phyloP scores from a whole-genome alignment of 306 rosid species.

The Urtica urens region DNA sequence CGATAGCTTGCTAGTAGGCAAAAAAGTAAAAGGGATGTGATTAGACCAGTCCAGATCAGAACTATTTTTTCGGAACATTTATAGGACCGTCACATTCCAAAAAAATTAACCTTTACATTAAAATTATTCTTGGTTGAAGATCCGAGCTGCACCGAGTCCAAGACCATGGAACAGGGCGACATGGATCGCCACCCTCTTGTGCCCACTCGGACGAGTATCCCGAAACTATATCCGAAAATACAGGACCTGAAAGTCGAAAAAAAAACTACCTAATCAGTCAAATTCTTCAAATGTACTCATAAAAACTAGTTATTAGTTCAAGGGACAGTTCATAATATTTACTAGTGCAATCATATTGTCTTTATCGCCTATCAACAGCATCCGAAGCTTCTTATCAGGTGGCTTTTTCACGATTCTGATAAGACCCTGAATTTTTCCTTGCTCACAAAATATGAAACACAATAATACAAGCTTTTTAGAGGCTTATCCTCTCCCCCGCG shows the following conservation, averaged over 20 bases:
- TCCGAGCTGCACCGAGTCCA: constrained; percentile 83
- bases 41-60: constrained; percentile 16
- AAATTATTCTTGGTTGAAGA: constrained; percentile 62
- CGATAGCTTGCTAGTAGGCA: constrained; percentile 58
- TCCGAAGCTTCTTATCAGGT: no score
- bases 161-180: constrained; percentile 93
- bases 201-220: constrained; percentile 63
- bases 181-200: constrained; percentile 93
- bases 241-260: constrained; percentile 44
- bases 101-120: constrained; percentile 43
- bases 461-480: no score
- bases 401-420: no score
- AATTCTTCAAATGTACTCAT: constrained; percentile 7
- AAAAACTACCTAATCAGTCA: constrained; percentile 21
- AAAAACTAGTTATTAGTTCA: not conserved
- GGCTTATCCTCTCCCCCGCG: no score
- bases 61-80: not conserved
- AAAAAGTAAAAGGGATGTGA: constrained; percentile 23
- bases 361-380: no score
- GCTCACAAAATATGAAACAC: no score
- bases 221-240: constrained; percentile 47
- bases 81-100: not conserved
- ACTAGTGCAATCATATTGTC: not conserved
- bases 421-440: no score
- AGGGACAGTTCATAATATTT: constrained; percentile 1